Evolutionary conservation across 352 stramenopile species (phyloP).

Genomic region (Pythium utonaiense): DNA sequence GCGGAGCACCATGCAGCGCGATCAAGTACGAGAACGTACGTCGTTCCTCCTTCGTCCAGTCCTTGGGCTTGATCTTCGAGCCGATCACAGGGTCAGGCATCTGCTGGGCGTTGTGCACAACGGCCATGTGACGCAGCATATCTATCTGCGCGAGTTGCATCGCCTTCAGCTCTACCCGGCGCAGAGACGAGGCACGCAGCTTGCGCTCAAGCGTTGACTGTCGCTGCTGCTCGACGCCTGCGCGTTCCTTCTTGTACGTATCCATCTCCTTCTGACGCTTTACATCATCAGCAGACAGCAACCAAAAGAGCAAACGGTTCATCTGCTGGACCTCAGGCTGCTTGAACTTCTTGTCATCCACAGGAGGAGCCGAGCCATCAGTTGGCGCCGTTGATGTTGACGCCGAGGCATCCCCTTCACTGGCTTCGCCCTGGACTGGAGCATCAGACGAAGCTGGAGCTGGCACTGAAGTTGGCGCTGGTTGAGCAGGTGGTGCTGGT

Average conservation of each 20-base stretch:
- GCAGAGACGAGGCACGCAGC: slow-evolving; percentile 53
- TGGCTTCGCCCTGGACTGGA: slow-evolving; percentile 14
- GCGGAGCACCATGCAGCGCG: slow-evolving; percentile 64
- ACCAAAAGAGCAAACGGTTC: slow-evolving; percentile 84
- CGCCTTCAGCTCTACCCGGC: slow-evolving; percentile 79
- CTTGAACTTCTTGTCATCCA: slow-evolving; percentile 57
- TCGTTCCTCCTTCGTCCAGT: slow-evolving; percentile 87
- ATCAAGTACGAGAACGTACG: slow-evolving; percentile 79
- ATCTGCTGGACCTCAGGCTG: slow-evolving; percentile 88
- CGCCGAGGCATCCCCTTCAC: background rate
- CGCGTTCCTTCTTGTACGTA: slow-evolving; percentile 71
- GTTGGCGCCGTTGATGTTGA: background rate
- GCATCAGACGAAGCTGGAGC: background rate
- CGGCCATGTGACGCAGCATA: slow-evolving; percentile 61
- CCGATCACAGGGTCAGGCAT: slow-evolving; percentile 50
- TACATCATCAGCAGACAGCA: slow-evolving; percentile 82
- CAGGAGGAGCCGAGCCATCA: slow-evolving; percentile 18
- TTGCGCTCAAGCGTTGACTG: slow-evolving; percentile 68
- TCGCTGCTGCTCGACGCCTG: slow-evolving; percentile 62
- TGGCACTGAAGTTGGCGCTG: background rate
- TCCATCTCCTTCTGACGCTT: slow-evolving; percentile 81
- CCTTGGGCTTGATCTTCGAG: slow-evolving; percentile 68
- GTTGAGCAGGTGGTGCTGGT: background rate
- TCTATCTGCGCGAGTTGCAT: slow-evolving; percentile 83
- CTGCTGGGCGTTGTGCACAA: slow-evolving; percentile 64